Percentiles rank a stretch among this genome's conserved stretches.
These are phyloP conservation scores for Cantharellus cinnabarinus DNA, from an alignment of 768 basidiomycete species.

Conservation along the genomic window DNA sequence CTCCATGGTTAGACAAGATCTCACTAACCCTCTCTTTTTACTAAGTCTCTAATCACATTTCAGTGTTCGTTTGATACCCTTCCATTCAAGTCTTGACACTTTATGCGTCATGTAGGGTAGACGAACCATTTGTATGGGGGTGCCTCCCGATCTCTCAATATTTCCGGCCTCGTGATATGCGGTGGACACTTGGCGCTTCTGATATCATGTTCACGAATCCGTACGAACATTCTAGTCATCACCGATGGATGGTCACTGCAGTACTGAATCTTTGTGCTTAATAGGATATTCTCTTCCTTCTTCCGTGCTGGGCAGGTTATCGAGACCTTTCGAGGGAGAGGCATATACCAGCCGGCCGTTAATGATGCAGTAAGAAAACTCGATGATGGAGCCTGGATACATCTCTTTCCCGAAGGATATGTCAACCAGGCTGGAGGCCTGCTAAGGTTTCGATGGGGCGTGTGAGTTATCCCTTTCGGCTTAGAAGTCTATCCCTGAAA, in stretches of 20 bases:
- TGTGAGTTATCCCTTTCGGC: slow-evolving; percentile 34
- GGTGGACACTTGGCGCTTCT: slow-evolving; percentile 84
- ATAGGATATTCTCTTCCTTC: slow-evolving; percentile 61
- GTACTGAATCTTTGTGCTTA: slow-evolving; percentile 3
- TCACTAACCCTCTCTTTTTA: neutral
- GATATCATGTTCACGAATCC: slow-evolving; percentile 92
- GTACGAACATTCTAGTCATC: slow-evolving; percentile 23
- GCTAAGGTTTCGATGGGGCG: slow-evolving; percentile 83
- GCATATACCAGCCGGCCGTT: slow-evolving; percentile 72
- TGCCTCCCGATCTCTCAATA: slow-evolving; percentile 48
- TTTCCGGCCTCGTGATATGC: slow-evolving; percentile 31
- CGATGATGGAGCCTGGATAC: slow-evolving; percentile 72
- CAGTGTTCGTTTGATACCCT: slow-evolving; percentile 37
- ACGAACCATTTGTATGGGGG: slow-evolving; percentile 80
- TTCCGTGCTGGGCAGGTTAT: slow-evolving; percentile 80
- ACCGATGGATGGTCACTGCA: neutral
- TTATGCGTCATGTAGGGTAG: slow-evolving; percentile 19
- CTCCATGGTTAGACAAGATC: neutral
- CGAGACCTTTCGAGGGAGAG: slow-evolving; percentile 80
- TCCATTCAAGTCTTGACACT: neutral
- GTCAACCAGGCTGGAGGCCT: slow-evolving; percentile 47
- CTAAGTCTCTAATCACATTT: slow-evolving; percentile 82
- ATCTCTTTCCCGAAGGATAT: slow-evolving; percentile 79
- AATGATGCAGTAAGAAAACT: slow-evolving; percentile 66
- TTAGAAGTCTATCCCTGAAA: neutral